Percentiles rank a stretch among this genome's conserved stretches.
phyloP scores from a whole-genome alignment of 495 filamentous ascomycete genomes.

The Penicillium taxi region DNA sequence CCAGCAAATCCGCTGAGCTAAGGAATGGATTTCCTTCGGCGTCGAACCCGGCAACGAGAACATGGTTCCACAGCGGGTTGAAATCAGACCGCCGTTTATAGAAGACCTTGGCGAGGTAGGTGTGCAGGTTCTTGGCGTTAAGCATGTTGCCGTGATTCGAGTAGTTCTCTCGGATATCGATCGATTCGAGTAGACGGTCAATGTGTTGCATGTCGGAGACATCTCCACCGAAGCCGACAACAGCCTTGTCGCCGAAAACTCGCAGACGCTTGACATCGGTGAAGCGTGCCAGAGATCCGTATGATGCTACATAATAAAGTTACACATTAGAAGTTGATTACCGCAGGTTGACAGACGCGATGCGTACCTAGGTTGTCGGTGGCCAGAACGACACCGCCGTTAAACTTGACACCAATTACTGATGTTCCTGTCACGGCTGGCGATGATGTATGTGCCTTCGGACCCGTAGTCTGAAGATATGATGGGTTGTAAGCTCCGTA shows the following conservation, averaged over 20 bases:
- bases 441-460: conserved; percentile 78
- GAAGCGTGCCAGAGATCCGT: conserved; percentile 95
- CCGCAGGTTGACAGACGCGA: not conserved
- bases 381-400: conserved; percentile 90
- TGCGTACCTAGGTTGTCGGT: conserved; percentile 85
- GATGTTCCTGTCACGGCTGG: conserved; percentile 95
- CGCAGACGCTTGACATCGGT: conserved; percentile 86
- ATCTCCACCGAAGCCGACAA: conserved; percentile 87
- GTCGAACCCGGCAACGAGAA: conserved; percentile 86
- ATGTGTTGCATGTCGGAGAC: conserved; percentile 98
- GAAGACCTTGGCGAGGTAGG: conserved; percentile 87
- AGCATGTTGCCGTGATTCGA: conserved; percentile 50
- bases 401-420: conserved; percentile 88
- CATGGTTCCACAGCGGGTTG: conserved; percentile 94
- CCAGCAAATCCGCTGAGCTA: conserved; percentile 81
- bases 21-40: conserved; percentile 75
- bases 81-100: conserved; percentile 91
- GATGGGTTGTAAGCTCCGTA: conserved; percentile 88
- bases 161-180: conserved; percentile 87
- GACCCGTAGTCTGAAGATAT: conserved; percentile 62
- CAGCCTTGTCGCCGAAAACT: conserved; percentile 60
- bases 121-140: conserved; percentile 89
- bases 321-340: conserved; percentile 2
- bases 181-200: conserved; percentile 75
- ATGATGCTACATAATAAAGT: conserved; percentile 59